Evolutionary conservation across 768 basidiomycete genomes (phyloP), one percentile per base, ranked within the genome.

Genomic region (Lactifluus subvellereus): DNA sequence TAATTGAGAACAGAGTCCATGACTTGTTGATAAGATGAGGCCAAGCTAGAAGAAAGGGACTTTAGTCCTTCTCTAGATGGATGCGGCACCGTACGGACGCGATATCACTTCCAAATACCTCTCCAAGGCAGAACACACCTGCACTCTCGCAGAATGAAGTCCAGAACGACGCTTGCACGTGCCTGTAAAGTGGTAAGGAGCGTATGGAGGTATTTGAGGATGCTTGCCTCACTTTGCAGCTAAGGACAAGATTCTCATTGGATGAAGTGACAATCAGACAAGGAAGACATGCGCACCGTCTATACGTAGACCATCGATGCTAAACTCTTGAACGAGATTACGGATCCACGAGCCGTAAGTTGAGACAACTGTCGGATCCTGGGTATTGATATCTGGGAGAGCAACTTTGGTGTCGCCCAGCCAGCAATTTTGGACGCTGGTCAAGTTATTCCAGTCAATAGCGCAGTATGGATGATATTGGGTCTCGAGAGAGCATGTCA

Each of bases 231-330:
- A 76, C 77, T 76, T 74, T 27, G 74, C 74, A 59, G 74, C 72
- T 74, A 62, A 38, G 3, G 35, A 9, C 6, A 27, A 64, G 20
- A 59, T 18, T 33, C 33, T 52, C 14, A 50, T 40, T 20, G 60
- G 32, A 59, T 43, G 50, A 60, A 42, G n/a, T 14, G 27, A 27
- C 27, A 16, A 38, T 4, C 50, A 60, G 52, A 20, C 6, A 16
- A 42, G 40, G 22, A 48, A 43, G 60, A 59, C 33, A 13, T 6
- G 62, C 77, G 62, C 52, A 76, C 79, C 89, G 71, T 94, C 92
- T 71, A 94, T 88, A 54, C 92, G 85, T 61, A 95, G 82, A n/a
- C 91, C 89, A 71, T 94, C 92, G 63, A 95, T 86, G 33, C 75
- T 75, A 71, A 88, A 93, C 64, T 86, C 84, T 59, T 81, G 65